Evolutionary conservation across 768 basidiomycete genomes (phyloP).

Genomic region (Hericium rajendrae): DNA sequence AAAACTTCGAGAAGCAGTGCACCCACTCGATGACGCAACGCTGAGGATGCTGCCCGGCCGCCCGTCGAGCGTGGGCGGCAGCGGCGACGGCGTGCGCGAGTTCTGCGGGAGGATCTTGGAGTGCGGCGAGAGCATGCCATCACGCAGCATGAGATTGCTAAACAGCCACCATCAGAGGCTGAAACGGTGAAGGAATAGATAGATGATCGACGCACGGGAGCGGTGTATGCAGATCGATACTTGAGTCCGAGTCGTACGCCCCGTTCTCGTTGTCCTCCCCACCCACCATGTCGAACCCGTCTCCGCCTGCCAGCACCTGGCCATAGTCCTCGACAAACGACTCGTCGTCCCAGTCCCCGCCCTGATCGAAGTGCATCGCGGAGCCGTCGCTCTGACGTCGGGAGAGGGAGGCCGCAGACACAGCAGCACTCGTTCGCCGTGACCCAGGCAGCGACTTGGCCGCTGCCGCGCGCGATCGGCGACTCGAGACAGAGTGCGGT

Average conservation of each 20-base stretch:
- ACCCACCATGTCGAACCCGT: slow-evolving; percentile 14
- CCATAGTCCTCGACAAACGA: slow-evolving; percentile 22
- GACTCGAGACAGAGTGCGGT: slow-evolving; percentile 15
- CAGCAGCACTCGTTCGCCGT: slow-evolving; percentile 12
- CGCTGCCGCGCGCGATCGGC: background rate
- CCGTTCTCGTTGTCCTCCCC: slow-evolving; percentile 22
- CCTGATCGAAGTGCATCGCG: slow-evolving; percentile 1
- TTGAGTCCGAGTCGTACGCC: slow-evolving; percentile 23
- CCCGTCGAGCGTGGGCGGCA: slow-evolving; percentile 13
- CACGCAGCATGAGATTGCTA: slow-evolving; percentile 30
- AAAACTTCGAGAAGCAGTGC: background rate
- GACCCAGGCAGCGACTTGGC: slow-evolving; percentile 10
- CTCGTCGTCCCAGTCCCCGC: slow-evolving; percentile 18
- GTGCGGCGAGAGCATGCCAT: slow-evolving; percentile 29
- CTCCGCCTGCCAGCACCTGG: slow-evolving; percentile 15
- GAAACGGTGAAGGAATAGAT: background rate
- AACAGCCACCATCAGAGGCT: background rate
- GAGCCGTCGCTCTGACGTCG: slow-evolving; percentile 16
- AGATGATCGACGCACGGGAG: slow-evolving; percentile 23
- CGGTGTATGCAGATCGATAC: slow-evolving; percentile 30
- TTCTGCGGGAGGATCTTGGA: slow-evolving; percentile 28
- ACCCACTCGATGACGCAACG: slow-evolving; percentile 19
- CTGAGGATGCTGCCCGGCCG: slow-evolving; percentile 20
- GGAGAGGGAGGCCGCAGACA: slow-evolving; percentile 5
- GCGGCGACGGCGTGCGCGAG: slow-evolving; percentile 6